Base-by-base conservation (phyloP, 176 grass and related monocot species). In the Poa annua region DNA sequence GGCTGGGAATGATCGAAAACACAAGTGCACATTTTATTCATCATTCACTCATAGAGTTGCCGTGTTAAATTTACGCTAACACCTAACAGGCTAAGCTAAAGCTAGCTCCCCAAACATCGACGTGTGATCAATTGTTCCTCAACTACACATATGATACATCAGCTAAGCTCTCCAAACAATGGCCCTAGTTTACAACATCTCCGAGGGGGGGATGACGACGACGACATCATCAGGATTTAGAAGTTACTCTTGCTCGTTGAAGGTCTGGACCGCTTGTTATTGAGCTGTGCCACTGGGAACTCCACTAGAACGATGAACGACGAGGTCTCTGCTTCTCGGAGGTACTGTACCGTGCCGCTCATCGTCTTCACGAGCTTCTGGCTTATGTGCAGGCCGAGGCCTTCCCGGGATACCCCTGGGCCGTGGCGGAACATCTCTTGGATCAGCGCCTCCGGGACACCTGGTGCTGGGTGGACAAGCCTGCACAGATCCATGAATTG, bases 281-380 rank as follows among this genome's bases (percentile, higher is more conserved):
- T 86, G 71, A 70, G 83, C 33, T 90, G 87, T 50, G 85, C 91
- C 57, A 94, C 79, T 0, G 91, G 96, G 65, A 96, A 94, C 85
- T 94, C 96, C 20, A 96, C 52, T 33, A 99, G 88, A 49, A 96
- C 83, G 12, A 96, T 90, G 88, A 99, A 92, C 1, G 93, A 92
- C 0, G 96, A 87, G 33, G 55, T 91, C 13, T 96, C 88, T 13
- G 96, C 89, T 90, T 96, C 96, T 59, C 93, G 89, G 63, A 93
- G 89, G 86, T 96, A 94, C 69, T 96, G 96, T 34, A 94, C 85
- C 11, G 80, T 94, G 52, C 93, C 96, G 2, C 90, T 89, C 96
- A 99, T 99, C 41, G 85, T 96, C 60, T 96, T 96, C 50, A 99
- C 71, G 13, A 99, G 85, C 80, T 94, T 93, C 81, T 96, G 96